Evolutionary conservation across 2,329 filamentous ascomycete genomes (phyloP), one percentile per base, ranked within the genome.

Genomic region (Cercospora sp.): DNA sequence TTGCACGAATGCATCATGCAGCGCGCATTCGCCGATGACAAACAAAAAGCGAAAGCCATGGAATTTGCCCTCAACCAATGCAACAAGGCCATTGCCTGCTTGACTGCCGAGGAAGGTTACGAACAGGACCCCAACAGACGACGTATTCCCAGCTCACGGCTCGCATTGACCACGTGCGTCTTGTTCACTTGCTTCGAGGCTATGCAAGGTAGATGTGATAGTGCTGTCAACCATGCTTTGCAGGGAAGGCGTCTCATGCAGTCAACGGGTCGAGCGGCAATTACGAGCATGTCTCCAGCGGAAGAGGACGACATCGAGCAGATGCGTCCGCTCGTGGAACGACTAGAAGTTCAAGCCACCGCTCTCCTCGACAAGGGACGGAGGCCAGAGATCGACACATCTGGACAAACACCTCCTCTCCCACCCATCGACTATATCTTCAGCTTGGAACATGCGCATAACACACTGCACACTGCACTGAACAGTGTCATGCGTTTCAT

Each of bases 111-210:
- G 49, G 71, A 72, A 37, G 67, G 65, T 13, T 57, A 64, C 57
- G 66, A 68, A 26, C 62, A 67, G 51, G 69, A 70, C 26, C 49
- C 70, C 1, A 69, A 71, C 53, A 59, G 67, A 37, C 67, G 65
- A 26, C 63, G 70, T 21, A 73, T 70, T 30, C 72, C 67, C 28
- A 75, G 73, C 51, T 75, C 73, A 30, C 63, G 73, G 18, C 66
- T 78, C 16, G 74, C 75, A 13, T 66, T 78, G 32, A 76, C 73
- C 13, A 77, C 76, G 2, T 78, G 76, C 64, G 75, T 77, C 5
- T 71, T 78, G 10, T 78, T 77, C 51, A 78, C 76, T 5, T 77
- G 76, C 65, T 77, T 78, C 59, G 76, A 78, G 66, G 73, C 76
- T 8, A 75, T 78, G 74, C 76, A 78, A 69, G 76, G 76, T 18